These are phyloP conservation scores for Phascolomyces articulosus DNA, from an alignment of 371 early-diverging fungal genomes.

Conservation along the genomic window DNA sequence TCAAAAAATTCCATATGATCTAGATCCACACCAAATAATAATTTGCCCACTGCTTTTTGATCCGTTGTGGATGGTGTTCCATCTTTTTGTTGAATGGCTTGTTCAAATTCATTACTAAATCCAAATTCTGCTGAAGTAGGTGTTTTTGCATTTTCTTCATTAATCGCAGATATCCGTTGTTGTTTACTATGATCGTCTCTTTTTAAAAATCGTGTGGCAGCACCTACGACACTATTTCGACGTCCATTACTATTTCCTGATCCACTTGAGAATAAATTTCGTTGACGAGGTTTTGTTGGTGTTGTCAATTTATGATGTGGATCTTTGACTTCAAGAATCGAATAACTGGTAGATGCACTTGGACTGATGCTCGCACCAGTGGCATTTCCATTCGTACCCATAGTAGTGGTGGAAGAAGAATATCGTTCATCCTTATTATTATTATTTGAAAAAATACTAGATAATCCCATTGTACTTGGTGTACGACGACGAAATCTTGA, in stretches of 20 bases:
- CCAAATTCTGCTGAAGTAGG: slow-evolving; percentile 1
- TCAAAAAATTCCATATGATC: slow-evolving; percentile 30
- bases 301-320: not conserved
- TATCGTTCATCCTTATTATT: not conserved
- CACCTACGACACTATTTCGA: slow-evolving; percentile 25
- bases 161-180: slow-evolving; percentile 6
- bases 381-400: too few species aligned
- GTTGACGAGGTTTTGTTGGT: not conserved
- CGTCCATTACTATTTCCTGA: slow-evolving; percentile 6
- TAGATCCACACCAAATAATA: slow-evolving; percentile 36
- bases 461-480: slow-evolving; percentile 29
- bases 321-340: slow-evolving; percentile 21
- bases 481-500: slow-evolving; percentile 25
- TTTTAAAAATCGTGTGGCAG: slow-evolving; percentile 26
- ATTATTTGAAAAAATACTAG: slow-evolving; percentile 14
- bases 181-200: slow-evolving; percentile 8
- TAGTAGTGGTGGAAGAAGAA: not conserved
- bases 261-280: too few species aligned
- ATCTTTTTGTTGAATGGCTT: slow-evolving; percentile 12
- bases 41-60: slow-evolving; percentile 26
- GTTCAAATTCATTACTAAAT: slow-evolving; percentile 19
- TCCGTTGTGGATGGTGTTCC: slow-evolving; percentile 2
- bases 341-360: slow-evolving; percentile 23
- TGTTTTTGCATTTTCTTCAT: slow-evolving; percentile 10
- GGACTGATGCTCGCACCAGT: too few species aligned